Conservation (phyloP, 768 basidiomycete species). For the Glaciozyma martinii region DNA sequence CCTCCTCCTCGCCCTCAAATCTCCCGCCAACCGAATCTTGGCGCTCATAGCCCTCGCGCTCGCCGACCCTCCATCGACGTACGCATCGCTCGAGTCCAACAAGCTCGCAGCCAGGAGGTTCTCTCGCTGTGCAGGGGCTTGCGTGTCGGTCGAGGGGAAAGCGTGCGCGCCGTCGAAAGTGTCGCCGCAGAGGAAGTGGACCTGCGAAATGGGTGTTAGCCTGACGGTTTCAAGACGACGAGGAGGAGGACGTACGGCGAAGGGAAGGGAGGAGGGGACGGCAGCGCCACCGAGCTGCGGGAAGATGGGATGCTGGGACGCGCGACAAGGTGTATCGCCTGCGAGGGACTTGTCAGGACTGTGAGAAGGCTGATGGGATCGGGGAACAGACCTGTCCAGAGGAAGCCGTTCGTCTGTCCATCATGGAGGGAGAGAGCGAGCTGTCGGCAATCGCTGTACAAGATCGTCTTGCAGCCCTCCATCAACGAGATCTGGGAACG, state of each 20-base stretch:
- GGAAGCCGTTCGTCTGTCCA: slow-evolving; percentile 72
- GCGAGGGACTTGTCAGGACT: neutral
- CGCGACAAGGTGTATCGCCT: slow-evolving; percentile 25
- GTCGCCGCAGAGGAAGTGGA: slow-evolving; percentile 31
- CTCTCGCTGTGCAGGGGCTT: slow-evolving; percentile 9
- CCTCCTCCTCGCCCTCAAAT: neutral
- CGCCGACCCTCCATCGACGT: neutral
- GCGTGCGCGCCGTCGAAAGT: slow-evolving; percentile 24
- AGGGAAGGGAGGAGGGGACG: slow-evolving; percentile 14
- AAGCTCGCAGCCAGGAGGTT: slow-evolving; percentile 22
- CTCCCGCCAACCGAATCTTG: neutral
- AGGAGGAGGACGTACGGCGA: slow-evolving; percentile 9
- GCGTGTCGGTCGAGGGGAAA: slow-evolving; percentile 16
- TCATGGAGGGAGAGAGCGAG: slow-evolving; percentile 60
- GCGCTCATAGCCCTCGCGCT: neutral
- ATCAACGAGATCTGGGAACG: slow-evolving; percentile 64
- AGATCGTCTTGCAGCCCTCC: slow-evolving; percentile 80
- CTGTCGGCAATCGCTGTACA: slow-evolving; percentile 70
- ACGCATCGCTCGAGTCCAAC: neutral
- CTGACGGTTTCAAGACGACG: neutral
- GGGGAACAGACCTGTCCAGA: slow-evolving; percentile 52
- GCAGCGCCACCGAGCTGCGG: slow-evolving; percentile 16
- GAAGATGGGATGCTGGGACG: slow-evolving; percentile 28
- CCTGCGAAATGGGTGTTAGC: neutral
- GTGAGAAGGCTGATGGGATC: no score